phyloP scores from a whole-genome alignment of 331 rosid species.

The Dryas integrifolia region DNA sequence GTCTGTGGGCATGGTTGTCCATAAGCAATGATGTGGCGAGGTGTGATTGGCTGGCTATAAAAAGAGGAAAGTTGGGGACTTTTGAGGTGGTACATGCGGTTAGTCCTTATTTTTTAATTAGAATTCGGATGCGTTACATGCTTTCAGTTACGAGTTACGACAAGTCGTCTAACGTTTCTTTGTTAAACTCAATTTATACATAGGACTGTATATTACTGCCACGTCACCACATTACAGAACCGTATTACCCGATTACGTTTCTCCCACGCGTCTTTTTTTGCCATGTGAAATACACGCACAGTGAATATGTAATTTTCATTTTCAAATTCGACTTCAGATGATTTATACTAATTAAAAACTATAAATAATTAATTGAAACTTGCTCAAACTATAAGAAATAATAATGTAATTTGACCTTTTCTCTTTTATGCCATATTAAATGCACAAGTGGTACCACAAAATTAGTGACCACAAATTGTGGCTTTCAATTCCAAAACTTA shows the following conservation, averaged over 20 bases:
- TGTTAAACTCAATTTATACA: neutral
- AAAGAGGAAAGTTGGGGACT: conserved; percentile 27
- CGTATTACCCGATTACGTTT: neutral
- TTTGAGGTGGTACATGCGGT: neutral
- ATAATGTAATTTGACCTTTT: too few species aligned
- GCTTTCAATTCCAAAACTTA: conserved; percentile 1
- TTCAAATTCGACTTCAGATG: too few species aligned
- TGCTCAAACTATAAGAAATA: too few species aligned
- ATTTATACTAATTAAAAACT: too few species aligned
- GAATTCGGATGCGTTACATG: conserved; percentile 33
- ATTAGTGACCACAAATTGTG: neutral
- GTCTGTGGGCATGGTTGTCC: conserved; percentile 22
- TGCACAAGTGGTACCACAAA: neutral
- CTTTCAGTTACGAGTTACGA: conserved; percentile 25
- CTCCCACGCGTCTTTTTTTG: neutral
- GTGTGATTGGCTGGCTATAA: conserved; percentile 35
- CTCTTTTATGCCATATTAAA: neutral
- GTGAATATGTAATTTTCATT: too few species aligned
- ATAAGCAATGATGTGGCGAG: conserved; percentile 40
- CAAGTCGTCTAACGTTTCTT: conserved; percentile 8
- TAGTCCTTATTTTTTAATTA: neutral
- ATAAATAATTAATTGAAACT: too few species aligned
- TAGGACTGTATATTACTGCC: conserved; percentile 1
- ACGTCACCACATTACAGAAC: conserved; percentile 10
- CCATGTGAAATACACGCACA: neutral